Conservation (phyloP, 140 eudicot genomes). For the Cichorium intybus region DNA sequence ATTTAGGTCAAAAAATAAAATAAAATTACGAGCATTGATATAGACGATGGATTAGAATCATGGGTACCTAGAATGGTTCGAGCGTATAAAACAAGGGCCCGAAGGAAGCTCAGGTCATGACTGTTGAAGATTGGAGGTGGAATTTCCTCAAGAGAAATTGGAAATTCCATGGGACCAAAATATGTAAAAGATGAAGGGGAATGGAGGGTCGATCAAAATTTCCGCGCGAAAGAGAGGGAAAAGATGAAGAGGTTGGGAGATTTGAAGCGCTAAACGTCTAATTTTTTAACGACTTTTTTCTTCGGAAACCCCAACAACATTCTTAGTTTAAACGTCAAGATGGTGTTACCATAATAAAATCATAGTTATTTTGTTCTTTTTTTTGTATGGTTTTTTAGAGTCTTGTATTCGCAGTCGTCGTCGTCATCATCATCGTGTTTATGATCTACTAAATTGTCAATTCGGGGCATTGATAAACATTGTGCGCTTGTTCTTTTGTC, state of each 20-base stretch:
- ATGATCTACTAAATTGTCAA: too few species aligned
- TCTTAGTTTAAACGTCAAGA: neutral
- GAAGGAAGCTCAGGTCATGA: constrained; percentile 30
- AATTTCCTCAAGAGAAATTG: constrained; percentile 31
- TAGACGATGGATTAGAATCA: neutral
- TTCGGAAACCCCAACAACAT: neutral
- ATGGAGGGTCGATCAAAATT: constrained; percentile 29
- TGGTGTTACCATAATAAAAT: neutral
- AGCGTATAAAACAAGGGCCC: constrained; percentile 29
- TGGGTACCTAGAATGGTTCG: constrained; percentile 25
- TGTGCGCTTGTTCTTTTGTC: too few species aligned
- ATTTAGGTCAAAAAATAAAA: neutral
- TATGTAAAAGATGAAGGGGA: constrained; percentile 21
- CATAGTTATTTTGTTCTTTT: neutral
- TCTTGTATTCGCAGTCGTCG: too few species aligned
- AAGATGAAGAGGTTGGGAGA: constrained; percentile 7
- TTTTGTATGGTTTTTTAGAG: too few species aligned
- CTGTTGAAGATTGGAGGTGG: constrained; percentile 47
- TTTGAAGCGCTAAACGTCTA: neutral
- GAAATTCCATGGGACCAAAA: constrained; percentile 32
- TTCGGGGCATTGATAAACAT: too few species aligned
- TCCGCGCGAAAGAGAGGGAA: constrained; percentile 39
- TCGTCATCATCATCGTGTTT: too few species aligned
- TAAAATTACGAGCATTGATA: neutral
- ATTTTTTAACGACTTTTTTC: neutral